Percentiles rank a stretch among this genome's conserved stretches.
Evolutionary conservation across 1,284 basidiomycete genomes (phyloP).

Genomic region (Trichosporon sp.): DNA sequence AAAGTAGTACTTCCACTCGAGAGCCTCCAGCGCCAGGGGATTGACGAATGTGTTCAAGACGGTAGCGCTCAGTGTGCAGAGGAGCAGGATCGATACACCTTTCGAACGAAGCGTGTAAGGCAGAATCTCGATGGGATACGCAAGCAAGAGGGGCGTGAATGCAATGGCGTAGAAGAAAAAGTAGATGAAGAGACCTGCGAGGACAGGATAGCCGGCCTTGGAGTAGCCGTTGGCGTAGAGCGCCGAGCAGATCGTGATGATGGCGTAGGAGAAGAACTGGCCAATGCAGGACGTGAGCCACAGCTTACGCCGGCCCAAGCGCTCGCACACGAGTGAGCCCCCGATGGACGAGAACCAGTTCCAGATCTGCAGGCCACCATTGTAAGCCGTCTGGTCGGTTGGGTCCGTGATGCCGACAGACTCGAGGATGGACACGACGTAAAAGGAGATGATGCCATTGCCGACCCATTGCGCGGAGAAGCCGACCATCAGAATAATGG

Average conservation of each 20-base stretch:
- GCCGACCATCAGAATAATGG: conserved; percentile 49
- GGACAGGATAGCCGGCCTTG: conserved; percentile 21
- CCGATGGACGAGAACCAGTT: conserved; percentile 19
- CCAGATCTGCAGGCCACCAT: conserved; percentile 20
- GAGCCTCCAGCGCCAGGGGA: conserved; percentile 22
- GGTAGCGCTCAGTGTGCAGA: not conserved
- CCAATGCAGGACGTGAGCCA: conserved; percentile 18
- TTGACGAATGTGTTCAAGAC: conserved; percentile 23
- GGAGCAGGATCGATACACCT: conserved; percentile 8
- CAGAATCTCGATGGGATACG: conserved; percentile 24
- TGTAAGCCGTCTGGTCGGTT: conserved; percentile 23
- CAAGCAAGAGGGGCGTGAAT: conserved; percentile 12
- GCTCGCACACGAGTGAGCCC: conserved; percentile 20
- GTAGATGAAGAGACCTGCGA: conserved; percentile 23
- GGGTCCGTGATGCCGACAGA: conserved; percentile 19
- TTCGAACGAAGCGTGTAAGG: conserved; percentile 18
- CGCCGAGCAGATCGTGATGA: conserved; percentile 19
- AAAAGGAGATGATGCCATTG: conserved; percentile 6
- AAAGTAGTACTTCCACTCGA: conserved; percentile 34
- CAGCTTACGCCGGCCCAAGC: conserved; percentile 23
- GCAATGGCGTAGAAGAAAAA: conserved; percentile 18
- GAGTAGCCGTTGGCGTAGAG: conserved; percentile 19
- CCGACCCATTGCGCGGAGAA: conserved; percentile 7
- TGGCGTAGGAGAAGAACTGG: conserved; percentile 20
- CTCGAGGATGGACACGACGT: conserved; percentile 12